Conservation (phyloP, 495 filamentous ascomycete species). For the Annulohypoxylon maeteangense region DNA sequence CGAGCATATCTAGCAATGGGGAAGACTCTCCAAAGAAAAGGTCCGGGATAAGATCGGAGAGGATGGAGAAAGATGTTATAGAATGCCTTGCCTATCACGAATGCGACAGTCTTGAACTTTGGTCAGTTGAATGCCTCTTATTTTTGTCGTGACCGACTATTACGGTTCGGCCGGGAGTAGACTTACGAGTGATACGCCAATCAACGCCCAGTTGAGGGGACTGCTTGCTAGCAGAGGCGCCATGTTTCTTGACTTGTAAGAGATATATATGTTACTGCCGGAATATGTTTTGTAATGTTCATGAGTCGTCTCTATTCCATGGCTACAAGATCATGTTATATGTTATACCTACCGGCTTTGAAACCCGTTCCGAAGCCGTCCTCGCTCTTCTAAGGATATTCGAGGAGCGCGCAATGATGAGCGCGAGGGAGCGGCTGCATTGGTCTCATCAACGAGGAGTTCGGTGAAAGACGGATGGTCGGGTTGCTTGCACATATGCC, state of each 20-base stretch:
- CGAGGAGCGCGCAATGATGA: neutral
- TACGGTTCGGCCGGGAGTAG: neutral
- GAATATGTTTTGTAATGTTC: neutral
- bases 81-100: constrained; percentile 26
- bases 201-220: constrained; percentile 24
- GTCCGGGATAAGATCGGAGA: constrained; percentile 56
- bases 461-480: constrained; percentile 28
- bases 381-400: constrained; percentile 14
- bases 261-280: neutral
- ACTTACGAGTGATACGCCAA: constrained; percentile 35
- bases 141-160: neutral
- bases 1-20: constrained; percentile 34
- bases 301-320: neutral
- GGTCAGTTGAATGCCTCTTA: constrained; percentile 2
- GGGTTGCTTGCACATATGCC: constrained; percentile 13
- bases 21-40: constrained; percentile 44
- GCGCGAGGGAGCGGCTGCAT: neutral
- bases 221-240: constrained; percentile 26
- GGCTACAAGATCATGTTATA: neutral
- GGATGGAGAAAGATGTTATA: constrained; percentile 59
- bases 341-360: constrained; percentile 16
- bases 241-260: constrained; percentile 17
- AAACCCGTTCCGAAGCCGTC: neutral
- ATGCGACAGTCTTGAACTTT: constrained; percentile 7
- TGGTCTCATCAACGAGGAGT: neutral